These are phyloP conservation scores for Flaveria sonorensis DNA, from an alignment of 129 eudicot species.

Conservation along the genomic window DNA sequence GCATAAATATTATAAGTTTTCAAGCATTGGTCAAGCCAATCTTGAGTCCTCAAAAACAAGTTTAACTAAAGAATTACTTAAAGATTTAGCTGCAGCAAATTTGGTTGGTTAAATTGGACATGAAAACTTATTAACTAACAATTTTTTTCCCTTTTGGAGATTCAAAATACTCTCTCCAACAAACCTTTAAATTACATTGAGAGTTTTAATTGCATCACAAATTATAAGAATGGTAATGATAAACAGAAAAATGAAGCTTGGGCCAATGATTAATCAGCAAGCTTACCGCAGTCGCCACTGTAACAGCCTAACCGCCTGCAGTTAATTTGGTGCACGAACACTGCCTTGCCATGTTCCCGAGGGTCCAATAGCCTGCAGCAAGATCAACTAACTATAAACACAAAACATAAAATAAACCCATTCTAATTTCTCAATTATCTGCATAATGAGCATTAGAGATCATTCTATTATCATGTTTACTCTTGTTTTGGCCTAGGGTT, in stretches of 20 bases:
- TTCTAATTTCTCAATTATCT: slow-evolving; percentile 29
- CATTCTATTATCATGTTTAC: too few relatives aligned
- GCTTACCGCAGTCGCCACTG: background rate
- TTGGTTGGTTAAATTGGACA: background rate
- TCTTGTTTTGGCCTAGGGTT: too few relatives aligned
- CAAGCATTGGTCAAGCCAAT: background rate
- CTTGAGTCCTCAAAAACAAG: background rate
- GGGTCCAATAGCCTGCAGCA: slow-evolving; percentile 60
- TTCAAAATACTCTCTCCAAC: background rate
- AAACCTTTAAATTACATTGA: background rate
- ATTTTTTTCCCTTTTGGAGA: background rate
- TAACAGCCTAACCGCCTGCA: background rate
- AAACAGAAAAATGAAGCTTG: background rate
- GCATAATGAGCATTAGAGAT: too few relatives aligned
- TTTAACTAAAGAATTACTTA: background rate
- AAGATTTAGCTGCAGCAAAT: background rate
- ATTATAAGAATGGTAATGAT: slow-evolving; percentile 7
- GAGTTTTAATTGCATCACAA: background rate
- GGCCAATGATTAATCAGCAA: slow-evolving; percentile 7
- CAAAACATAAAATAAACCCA: slow-evolving; percentile 2
- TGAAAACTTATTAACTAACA: background rate
- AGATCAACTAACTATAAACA: slow-evolving; percentile 19
- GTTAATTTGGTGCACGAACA: slow-evolving; percentile 62
- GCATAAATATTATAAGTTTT: background rate
- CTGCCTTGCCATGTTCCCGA: slow-evolving; percentile 61